A percentile compares a stretch with the other conserved stretches of the same genome.
phyloP scores from a whole-genome alignment of 257 asterid species.

The Ilex asprella region DNA sequence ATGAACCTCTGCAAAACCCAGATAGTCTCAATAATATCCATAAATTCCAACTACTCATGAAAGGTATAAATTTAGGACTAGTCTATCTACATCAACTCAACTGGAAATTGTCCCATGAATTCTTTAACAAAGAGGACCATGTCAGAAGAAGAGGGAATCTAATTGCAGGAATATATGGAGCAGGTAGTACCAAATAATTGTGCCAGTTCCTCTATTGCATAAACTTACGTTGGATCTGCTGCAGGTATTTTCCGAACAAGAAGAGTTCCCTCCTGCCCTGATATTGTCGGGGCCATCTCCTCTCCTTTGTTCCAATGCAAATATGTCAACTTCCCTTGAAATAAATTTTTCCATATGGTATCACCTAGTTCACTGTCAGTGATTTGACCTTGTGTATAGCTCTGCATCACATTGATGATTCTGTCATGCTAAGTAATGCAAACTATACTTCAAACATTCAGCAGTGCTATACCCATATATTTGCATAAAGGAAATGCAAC shows the following conservation, averaged over 20 bases:
- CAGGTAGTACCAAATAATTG: not conserved
- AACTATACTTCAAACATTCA: not conserved
- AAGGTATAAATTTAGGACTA: too few relatives aligned
- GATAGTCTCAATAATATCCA: too few relatives aligned
- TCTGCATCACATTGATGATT: constrained; percentile 34
- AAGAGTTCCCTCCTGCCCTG: constrained; percentile 63
- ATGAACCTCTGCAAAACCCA: too few relatives aligned
- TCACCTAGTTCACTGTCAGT: constrained; percentile 36
- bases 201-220: not conserved
- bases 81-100: too few relatives aligned
- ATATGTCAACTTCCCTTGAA: constrained; percentile 68
- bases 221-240: constrained; percentile 54
- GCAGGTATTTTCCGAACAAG: constrained; percentile 77
- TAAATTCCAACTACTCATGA: too few relatives aligned
- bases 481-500: not conserved
- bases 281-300: constrained; percentile 72
- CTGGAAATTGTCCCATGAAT: too few relatives aligned
- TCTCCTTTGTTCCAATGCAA: constrained; percentile 72
- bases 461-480: not conserved
- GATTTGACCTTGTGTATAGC: constrained; percentile 37
- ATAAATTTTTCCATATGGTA: constrained; percentile 42
- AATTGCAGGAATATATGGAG: too few relatives aligned
- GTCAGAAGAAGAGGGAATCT: too few relatives aligned
- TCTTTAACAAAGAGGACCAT: too few relatives aligned
- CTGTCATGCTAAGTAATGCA: not conserved